Evolutionary conservation across 208 protist genomes (phyloP), one percentile per base, ranked within the genome.

Genomic region (Tritrichomonas foetus): DNA sequence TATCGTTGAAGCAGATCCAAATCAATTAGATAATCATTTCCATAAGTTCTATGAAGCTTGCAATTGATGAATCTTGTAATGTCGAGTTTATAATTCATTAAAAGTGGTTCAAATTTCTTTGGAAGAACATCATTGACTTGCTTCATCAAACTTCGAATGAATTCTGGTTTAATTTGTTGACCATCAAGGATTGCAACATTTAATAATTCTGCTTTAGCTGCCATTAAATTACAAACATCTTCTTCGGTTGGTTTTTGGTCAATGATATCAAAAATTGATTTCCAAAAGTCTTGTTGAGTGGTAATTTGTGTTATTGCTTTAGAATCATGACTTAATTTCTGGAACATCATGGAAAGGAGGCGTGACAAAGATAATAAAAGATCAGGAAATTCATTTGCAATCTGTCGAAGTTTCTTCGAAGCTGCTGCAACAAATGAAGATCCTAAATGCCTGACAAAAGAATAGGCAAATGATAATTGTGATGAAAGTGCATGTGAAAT

Each of bases 381-480:
- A 36, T 50, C 47, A n/a, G 78, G 78, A 30, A 33, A 57, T 57
- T 89, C 47, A 41, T 89, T 53, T 0, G 20, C 20, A 27, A 89
- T 89, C 1, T 89, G 47, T 13, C 39, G 27, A n/a, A 89, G 47
- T 39, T 89, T 57, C 1, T 53, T 27, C 14, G 25, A 13, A 16
- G 78, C 78, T 39, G 30, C 30, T 11, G 3, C 30, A 11, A 49
- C 41, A 30, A 53, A 89, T 39, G 78, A 44, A 44, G 41, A 53
- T 2, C 78, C 78, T n/a, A 89, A 20, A 44, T 47, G 44, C 1
- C 47, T 5, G 8, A 89, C 78, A 36, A 89, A 89, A 20, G 78
- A 89, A 89, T 89, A 89, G 14, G 78, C 78, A 49, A 89, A 89
- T 22, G 47, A 3, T 39, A 49, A n/a, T 39, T 89, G 78, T 39